Conservation (phyloP, 2,329 filamentous ascomycete genomes). For the Talaromyces piceae region DNA sequence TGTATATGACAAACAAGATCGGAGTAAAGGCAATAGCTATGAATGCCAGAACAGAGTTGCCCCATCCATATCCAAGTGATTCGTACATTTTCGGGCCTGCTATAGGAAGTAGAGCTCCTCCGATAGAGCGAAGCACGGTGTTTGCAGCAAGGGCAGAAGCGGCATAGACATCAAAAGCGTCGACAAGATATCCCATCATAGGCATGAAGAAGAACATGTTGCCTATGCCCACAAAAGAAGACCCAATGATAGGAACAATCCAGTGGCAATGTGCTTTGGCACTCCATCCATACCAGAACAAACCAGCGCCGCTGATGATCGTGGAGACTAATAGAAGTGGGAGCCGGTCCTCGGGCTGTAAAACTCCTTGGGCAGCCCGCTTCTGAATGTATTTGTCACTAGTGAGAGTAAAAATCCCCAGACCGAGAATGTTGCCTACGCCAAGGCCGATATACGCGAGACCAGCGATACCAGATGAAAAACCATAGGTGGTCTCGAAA, state of each 20-base stretch:
- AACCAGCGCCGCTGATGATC: slow-evolving; percentile 18
- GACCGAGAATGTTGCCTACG: slow-evolving; percentile 26
- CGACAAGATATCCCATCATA: slow-evolving; percentile 53
- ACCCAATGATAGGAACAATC: slow-evolving; percentile 51
- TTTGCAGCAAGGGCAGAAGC: slow-evolving; percentile 45
- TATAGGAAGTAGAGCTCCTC: slow-evolving; percentile 51
- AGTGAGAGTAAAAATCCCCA: slow-evolving; percentile 12
- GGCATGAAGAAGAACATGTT: slow-evolving; percentile 42
- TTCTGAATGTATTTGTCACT: slow-evolving; percentile 14
- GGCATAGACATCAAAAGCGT: slow-evolving; percentile 39
- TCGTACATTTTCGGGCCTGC: slow-evolving; percentile 46
- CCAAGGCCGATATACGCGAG: slow-evolving; percentile 46
- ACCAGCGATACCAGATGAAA: slow-evolving; percentile 37
- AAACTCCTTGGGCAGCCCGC: slow-evolving; percentile 9
- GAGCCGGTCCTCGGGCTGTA: slow-evolving; percentile 13
- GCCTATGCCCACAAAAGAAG: slow-evolving; percentile 44
- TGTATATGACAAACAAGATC: slow-evolving; percentile 20
- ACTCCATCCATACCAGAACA: slow-evolving; percentile 50
- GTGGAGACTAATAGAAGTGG: slow-evolving; percentile 9
- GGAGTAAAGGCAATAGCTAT: slow-evolving; percentile 42
- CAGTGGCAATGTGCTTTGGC: slow-evolving; percentile 45
- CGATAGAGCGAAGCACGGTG: slow-evolving; percentile 46
- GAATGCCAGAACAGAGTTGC: slow-evolving; percentile 47
- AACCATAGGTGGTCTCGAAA: slow-evolving; percentile 46
- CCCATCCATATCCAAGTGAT: slow-evolving; percentile 39